phyloP scores from a whole-genome alignment of 2,329 filamentous ascomycete species.

The Calonectria hawksworthii region DNA sequence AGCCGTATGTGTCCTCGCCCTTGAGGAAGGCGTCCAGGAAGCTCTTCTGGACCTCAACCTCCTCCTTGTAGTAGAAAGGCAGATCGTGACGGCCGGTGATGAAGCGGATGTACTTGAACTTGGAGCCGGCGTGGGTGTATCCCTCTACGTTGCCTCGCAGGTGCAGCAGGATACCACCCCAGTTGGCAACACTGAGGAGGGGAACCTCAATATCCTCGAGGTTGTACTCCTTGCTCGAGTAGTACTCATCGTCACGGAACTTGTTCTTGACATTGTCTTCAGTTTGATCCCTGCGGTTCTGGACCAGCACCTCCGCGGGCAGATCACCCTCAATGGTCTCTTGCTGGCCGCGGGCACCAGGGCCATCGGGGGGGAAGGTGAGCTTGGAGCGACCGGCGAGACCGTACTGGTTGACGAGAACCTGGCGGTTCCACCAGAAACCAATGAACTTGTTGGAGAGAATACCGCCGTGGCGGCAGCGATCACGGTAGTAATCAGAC shows the following conservation, averaged over 20 bases:
- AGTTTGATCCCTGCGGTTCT: conserved; percentile 64
- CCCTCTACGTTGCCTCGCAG: conserved; percentile 78
- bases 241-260: conserved; percentile 75
- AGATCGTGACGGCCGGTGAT: conserved; percentile 80
- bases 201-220: conserved; percentile 77
- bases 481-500: conserved; percentile 68
- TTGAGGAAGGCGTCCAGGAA: conserved; percentile 82
- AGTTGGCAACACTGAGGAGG: conserved; percentile 76
- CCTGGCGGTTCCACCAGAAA: conserved; percentile 47
- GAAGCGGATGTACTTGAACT: conserved; percentile 77
- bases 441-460: conserved; percentile 69
- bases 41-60: conserved; percentile 75
- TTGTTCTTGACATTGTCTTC: conserved; percentile 62
- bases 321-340: conserved; percentile 73
- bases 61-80: conserved; percentile 79
- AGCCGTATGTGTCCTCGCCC: conserved; percentile 73
- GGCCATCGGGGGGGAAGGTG: conserved; percentile 22
- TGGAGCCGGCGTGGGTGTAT: conserved; percentile 73
- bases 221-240: conserved; percentile 75
- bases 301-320: conserved; percentile 62
- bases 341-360: conserved; percentile 21
- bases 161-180: conserved; percentile 79
- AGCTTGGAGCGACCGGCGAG: conserved; percentile 18
- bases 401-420: conserved; percentile 74
- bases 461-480: conserved; percentile 74